phyloP scores from a whole-genome alignment of 768 basidiomycete genomes.

The Ramaria sp. region DNA sequence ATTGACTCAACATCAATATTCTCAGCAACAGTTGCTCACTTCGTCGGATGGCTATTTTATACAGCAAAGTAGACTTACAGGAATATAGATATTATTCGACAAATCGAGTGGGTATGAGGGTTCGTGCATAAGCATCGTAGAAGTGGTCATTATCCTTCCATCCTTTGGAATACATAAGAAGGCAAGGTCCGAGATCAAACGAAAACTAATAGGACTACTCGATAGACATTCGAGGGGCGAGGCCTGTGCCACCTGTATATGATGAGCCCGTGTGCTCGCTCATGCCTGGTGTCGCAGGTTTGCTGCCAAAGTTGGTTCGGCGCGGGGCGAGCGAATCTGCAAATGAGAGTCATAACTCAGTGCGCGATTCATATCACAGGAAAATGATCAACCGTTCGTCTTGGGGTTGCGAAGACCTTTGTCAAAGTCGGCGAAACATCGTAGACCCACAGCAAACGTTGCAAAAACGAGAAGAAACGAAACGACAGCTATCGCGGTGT shows the following conservation, averaged over 20 bases:
- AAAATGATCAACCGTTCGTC: slow-evolving; percentile 42
- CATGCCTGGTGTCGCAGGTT: slow-evolving; percentile 34
- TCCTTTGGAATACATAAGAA: neutral
- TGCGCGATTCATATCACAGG: neutral
- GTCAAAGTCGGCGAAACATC: slow-evolving; percentile 77
- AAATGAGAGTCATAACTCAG: neutral
- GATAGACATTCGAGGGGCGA: slow-evolving; percentile 65
- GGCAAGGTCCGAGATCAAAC: neutral
- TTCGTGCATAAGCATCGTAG: neutral
- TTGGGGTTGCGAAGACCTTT: slow-evolving; percentile 68
- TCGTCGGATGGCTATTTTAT: too few species aligned
- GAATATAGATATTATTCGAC: neutral
- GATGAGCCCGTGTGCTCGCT: slow-evolving; percentile 30
- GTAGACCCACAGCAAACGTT: slow-evolving; percentile 69
- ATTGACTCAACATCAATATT: too few species aligned
- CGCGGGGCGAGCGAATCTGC: neutral
- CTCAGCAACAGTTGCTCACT: too few species aligned
- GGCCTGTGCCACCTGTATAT: slow-evolving; percentile 42
- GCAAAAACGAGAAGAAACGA: slow-evolving; percentile 63
- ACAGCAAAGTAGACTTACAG: neutral
- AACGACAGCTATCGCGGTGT: slow-evolving; percentile 45
- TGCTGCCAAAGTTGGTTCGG: slow-evolving; percentile 10
- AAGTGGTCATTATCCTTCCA: neutral
- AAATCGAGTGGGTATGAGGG: neutral
- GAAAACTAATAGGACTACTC: slow-evolving; percentile 31